phyloP scores from a whole-genome alignment of 768 basidiomycete genomes.

The Collybia nuda region DNA sequence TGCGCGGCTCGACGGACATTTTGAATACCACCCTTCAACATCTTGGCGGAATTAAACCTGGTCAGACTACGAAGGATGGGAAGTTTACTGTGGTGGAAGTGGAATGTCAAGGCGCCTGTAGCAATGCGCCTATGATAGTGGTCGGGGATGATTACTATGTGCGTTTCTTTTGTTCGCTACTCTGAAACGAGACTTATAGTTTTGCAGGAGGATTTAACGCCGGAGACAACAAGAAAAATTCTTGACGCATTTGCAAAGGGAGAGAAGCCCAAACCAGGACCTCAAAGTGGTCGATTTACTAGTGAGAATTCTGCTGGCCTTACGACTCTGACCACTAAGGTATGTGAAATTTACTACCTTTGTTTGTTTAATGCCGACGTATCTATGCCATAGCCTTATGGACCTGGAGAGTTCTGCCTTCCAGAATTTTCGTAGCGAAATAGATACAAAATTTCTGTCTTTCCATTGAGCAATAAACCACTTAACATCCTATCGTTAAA shows the following conservation, averaged over 20 bases:
- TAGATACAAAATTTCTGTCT: neutral
- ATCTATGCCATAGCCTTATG: slow-evolving; percentile 70
- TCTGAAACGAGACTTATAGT: slow-evolving; percentile 9
- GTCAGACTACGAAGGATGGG: slow-evolving; percentile 91
- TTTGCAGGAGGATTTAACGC: slow-evolving; percentile 79
- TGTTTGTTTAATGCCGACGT: neutral
- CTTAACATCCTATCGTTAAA: neutral
- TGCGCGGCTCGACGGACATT: slow-evolving; percentile 89
- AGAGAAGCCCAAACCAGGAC: slow-evolving; percentile 89
- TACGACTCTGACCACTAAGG: slow-evolving; percentile 77
- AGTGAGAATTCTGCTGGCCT: slow-evolving; percentile 94
- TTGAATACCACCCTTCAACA: slow-evolving; percentile 81
- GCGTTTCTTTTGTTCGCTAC: slow-evolving; percentile 24
- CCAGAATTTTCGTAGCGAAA: slow-evolving; percentile 70
- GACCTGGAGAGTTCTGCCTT: slow-evolving; percentile 86
- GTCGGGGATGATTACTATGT: slow-evolving; percentile 97
- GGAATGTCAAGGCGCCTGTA: slow-evolving; percentile 98
- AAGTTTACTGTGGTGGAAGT: slow-evolving; percentile 98
- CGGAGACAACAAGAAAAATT: slow-evolving; percentile 74
- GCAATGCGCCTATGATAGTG: slow-evolving; percentile 96
- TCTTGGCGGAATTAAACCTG: slow-evolving; percentile 81
- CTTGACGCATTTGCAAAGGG: slow-evolving; percentile 79
- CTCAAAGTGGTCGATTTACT: slow-evolving; percentile 82
- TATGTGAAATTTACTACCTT: slow-evolving; percentile 24
- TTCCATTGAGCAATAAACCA: neutral